phyloP scores from a whole-genome alignment of 257 asterid genomes.

The Rauvolfia tetraphylla region DNA sequence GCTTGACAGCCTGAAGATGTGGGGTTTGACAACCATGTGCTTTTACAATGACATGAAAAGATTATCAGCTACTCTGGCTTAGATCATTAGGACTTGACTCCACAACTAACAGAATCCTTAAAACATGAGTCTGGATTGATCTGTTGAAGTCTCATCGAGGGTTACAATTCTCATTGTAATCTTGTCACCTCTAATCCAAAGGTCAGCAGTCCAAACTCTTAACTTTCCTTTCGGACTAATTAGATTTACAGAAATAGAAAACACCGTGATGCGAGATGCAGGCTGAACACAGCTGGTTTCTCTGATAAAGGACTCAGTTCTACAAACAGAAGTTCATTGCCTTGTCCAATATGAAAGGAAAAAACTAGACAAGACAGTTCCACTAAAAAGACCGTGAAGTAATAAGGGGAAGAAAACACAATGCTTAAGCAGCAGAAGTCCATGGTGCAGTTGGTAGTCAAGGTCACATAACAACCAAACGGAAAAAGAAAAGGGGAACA shows the following conservation, averaged over 20 bases:
- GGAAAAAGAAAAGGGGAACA: neutral
- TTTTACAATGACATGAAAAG: neutral
- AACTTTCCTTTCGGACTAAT: too few species aligned
- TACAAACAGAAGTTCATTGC: neutral
- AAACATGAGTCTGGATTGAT: neutral
- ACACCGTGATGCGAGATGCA: neutral
- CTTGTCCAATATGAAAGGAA: slow-evolving; percentile 21
- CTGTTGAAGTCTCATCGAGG: too few species aligned
- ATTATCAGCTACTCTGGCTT: neutral
- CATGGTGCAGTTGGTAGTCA: neutral
- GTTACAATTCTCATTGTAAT: too few species aligned
- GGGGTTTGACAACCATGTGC: slow-evolving; percentile 16
- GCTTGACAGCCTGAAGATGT: slow-evolving; percentile 17
- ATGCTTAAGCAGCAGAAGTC: neutral
- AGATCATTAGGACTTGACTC: neutral
- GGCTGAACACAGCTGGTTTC: neutral
- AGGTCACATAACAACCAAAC: neutral
- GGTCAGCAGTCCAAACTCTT: too few species aligned
- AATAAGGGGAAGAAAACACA: neutral
- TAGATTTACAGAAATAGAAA: neutral
- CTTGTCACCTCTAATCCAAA: too few species aligned
- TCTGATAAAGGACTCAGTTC: slow-evolving; percentile 2
- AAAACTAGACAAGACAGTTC: slow-evolving; percentile 25
- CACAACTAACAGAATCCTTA: neutral
- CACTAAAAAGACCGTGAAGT: neutral